A percentile compares a stretch with the other conserved stretches of the same genome.
phyloP scores from a whole-genome alignment of 129 eudicot species.

The Helianthus tuberosus region DNA sequence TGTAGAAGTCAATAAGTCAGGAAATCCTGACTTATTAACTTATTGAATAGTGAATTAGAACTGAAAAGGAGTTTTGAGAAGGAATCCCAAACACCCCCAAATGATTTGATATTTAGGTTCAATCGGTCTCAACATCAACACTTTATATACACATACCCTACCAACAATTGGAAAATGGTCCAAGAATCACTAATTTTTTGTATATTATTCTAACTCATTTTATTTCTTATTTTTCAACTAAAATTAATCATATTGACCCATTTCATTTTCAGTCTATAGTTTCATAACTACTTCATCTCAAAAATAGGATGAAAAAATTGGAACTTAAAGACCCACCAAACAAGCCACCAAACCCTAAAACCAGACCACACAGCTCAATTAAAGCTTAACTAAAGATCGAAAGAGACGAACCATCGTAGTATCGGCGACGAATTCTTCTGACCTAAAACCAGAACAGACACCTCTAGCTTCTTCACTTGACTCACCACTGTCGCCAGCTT shows the following conservation, averaged over 20 bases:
- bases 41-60: too few species aligned
- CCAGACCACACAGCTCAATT: too few species aligned
- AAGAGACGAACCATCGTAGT: slow-evolving; percentile 52
- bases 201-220: neutral
- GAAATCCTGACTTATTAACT: too few species aligned
- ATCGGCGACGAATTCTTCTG: slow-evolving; percentile 69
- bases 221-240: neutral
- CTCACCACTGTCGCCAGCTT: slow-evolving; percentile 76
- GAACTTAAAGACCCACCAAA: neutral
- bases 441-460: slow-evolving; percentile 87
- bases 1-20: too few species aligned
- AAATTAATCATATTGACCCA: neutral
- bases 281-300: neutral
- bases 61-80: too few species aligned
- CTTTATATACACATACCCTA: neutral
- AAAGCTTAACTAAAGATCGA: neutral
- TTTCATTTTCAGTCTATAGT: neutral
- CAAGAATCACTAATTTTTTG: neutral
- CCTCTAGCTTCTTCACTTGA: slow-evolving; percentile 98
- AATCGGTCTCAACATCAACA: neutral
- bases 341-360: neutral
- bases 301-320: neutral
- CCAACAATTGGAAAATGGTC: too few species aligned
- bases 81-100: too few species aligned
- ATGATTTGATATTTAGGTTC: neutral